Evolutionary conservation across 176 grass and related monocot genomes (phyloP), one percentile per base, ranked within the genome.

Genomic region (Triticum urartu): DNA sequence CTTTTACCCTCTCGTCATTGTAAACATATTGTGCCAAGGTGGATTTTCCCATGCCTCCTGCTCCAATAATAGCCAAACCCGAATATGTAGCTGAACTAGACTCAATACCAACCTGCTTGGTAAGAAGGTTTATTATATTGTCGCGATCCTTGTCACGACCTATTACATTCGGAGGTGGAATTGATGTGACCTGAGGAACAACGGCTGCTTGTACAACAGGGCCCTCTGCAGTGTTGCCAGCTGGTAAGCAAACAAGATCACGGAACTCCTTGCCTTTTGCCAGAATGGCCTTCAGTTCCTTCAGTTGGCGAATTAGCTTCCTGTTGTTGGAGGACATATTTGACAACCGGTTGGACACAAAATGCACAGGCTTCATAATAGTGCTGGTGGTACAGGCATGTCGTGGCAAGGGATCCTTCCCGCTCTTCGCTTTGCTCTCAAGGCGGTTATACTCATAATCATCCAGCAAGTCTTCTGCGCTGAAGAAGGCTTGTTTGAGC

Each of bases 401-500:
- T 1, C 0, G 39, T 1, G 15, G 58, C 0, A 4, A 13, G 1
- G 36, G 2, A 18, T 24, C 18, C n/a, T 74, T 48, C 11, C 42
- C n/a, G 0, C 20, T 59, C 43, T 34, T 82, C 0, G 34, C 60
- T 10, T 60, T 68, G 14, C 32, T 2, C 60, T 75, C 22, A 58
- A 87, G 85, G 13, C 21, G 1, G 10, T 32, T 35, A 34, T 88
- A 89, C 36, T 84, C 45, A 0, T 84, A 17, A 25, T 84, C 73
- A 1, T 89, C 87, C 20, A 89, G 26, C 20, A 84, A 13, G 38
- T 89, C 81, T 66, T 89, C 81, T 0, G 81, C 40, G 0, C 32
- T 62, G 30, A 72, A 79, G 28, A 64, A 50, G 13, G 87, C 80
- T 36, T 9, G 48, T 79, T 89, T 79, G 36, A 89, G 81, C 0